A percentile compares a stretch with the other conserved stretches of the same genome.
These are phyloP conservation scores for Yarrowia osloensis DNA, from an alignment of 805 yeast species.

Conservation along the genomic window DNA sequence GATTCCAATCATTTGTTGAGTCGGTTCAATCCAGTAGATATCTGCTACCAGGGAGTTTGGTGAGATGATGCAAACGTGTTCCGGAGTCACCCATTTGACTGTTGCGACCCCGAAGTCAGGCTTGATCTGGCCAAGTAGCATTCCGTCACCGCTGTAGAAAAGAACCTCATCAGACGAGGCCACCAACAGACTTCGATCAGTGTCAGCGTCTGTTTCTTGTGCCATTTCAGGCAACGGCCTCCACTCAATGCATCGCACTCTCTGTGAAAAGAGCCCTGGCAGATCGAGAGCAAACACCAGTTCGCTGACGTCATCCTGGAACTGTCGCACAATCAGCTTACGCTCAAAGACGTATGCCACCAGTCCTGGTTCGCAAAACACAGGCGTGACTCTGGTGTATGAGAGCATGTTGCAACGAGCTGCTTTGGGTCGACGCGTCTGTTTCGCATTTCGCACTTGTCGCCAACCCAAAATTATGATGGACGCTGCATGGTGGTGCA, in stretches of 20 bases:
- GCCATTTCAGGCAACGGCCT: not conserved
- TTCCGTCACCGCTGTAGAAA: not conserved
- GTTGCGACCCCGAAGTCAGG: conserved; percentile 23
- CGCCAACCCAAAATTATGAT: not conserved
- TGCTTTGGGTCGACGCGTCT: conserved; percentile 5
- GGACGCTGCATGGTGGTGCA: not conserved
- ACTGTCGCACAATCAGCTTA: conserved; percentile 19
- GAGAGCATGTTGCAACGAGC: not conserved
- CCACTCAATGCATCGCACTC: conserved; percentile 21
- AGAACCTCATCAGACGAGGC: not conserved
- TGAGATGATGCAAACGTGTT: not conserved
- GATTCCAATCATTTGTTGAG: not conserved
- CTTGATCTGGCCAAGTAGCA: conserved; percentile 4
- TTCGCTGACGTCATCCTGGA: conserved; percentile 18
- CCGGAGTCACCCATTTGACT: conserved; percentile 11
- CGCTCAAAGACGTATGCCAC: conserved; percentile 21
- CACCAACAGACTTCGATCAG: not conserved
- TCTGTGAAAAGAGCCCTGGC: conserved; percentile 4
- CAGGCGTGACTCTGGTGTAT: conserved; percentile 19
- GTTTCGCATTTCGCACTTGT: not conserved
- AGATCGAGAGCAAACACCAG: conserved; percentile 2
- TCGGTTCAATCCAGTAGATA: conserved; percentile 17
- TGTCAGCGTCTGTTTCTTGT: not conserved
- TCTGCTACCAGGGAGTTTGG: conserved; percentile 12
- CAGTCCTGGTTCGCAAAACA: not conserved